Percentiles rank a stretch among this genome's conserved stretches.
Evolutionary conservation across 202 grass and related monocot species (phyloP).

Genomic region (Hordeum pubiflorum): DNA sequence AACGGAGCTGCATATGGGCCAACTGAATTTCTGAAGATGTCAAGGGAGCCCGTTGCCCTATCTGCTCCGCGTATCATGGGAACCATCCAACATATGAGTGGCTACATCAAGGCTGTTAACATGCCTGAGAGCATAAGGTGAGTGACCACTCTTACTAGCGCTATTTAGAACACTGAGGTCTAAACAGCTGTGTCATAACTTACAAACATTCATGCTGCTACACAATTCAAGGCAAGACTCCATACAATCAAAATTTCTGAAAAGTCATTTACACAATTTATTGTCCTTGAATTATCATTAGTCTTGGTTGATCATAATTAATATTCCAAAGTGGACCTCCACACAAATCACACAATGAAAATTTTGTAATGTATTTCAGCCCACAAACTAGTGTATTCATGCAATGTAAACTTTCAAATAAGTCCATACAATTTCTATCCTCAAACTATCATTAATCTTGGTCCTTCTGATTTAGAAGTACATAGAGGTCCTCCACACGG

Average conservation of each 20-base stretch:
- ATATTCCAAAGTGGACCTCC: not conserved
- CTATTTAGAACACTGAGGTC: not conserved
- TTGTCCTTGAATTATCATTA: not conserved
- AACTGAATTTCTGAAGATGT: slow-evolving; percentile 1
- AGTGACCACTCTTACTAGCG: not conserved
- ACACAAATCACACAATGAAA: not conserved
- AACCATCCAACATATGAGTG: not conserved
- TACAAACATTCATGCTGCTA: not conserved
- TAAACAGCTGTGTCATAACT: not conserved
- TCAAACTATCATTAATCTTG: not conserved
- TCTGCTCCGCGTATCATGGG: not conserved
- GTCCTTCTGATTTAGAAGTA: no score
- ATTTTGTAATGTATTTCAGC: not conserved
- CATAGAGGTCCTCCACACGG: not conserved
- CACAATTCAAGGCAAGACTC: not conserved
- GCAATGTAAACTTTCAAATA: not conserved
- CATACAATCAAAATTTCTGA: not conserved
- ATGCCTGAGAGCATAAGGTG: not conserved
- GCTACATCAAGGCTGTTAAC: not conserved
- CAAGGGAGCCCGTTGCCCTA: not conserved
- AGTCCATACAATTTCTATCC: not conserved
- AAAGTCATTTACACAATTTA: not conserved
- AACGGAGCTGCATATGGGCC: not conserved
- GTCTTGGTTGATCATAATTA: not conserved
- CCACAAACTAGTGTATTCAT: not conserved